A percentile compares a stretch with the other conserved stretches of the same genome.
Conservation (phyloP, 441 rosid species). For the Mallotus repandus region DNA sequence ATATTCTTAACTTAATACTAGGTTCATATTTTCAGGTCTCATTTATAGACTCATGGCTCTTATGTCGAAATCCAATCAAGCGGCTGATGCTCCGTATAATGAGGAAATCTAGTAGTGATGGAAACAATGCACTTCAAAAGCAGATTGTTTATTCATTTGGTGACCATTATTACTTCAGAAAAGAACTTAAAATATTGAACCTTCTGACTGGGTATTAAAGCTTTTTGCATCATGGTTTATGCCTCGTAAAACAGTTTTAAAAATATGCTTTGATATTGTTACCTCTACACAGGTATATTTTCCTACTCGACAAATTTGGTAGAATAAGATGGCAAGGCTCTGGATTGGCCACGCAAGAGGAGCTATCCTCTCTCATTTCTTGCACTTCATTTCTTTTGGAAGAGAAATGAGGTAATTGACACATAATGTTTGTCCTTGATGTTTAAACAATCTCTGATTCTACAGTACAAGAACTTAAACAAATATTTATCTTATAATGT, state of each 20-base stretch:
- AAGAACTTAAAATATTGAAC: conserved; percentile 71
- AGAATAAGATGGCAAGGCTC: conserved; percentile 90
- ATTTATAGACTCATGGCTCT: conserved; percentile 68
- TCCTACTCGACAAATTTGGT: conserved; percentile 76
- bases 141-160: conserved; percentile 77
- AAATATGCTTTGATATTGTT: conserved; percentile 14
- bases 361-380: conserved; percentile 69
- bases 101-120: conserved; percentile 49
- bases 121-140: conserved; percentile 47
- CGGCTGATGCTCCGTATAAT: conserved; percentile 56
- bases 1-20: background rate
- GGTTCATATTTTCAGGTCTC: conserved; percentile 50
- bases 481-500: too few species aligned
- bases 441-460: background rate
- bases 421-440: background rate
- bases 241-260: conserved; percentile 11
- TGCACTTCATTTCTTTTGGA: conserved; percentile 68
- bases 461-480: too few species aligned
- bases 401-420: conserved; percentile 42
- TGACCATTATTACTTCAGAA: conserved; percentile 82
- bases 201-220: conserved; percentile 88
- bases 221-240: conserved; percentile 9
- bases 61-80: conserved; percentile 61
- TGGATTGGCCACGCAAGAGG: conserved; percentile 68
- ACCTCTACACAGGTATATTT: conserved; percentile 51